phyloP scores from a whole-genome alignment of 768 basidiomycete species.

The Peribolospora baueri region DNA sequence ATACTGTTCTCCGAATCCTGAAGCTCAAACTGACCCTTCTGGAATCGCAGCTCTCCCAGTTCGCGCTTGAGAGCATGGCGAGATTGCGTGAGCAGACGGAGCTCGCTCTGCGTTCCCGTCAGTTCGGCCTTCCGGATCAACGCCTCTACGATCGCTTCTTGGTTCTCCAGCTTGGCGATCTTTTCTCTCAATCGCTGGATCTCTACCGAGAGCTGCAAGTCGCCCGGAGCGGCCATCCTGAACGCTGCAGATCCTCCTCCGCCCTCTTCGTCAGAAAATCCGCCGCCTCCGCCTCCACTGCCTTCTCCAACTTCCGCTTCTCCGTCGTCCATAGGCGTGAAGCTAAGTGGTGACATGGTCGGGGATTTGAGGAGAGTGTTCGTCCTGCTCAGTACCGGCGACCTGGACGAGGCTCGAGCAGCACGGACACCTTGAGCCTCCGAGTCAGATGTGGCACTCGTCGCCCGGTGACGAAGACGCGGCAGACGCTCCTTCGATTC shows the following conservation, averaged over 20 bases:
- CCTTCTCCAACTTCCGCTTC: too few species aligned
- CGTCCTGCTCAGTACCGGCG: too few species aligned
- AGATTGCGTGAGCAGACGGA: slow-evolving; percentile 55
- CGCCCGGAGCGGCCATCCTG: slow-evolving; percentile 63
- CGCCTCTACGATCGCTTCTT: slow-evolving; percentile 59
- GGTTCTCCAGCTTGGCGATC: slow-evolving; percentile 48
- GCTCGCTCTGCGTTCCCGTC: slow-evolving; percentile 67
- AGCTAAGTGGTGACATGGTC: too few species aligned
- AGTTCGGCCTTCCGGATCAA: slow-evolving; percentile 86
- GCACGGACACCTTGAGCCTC: too few species aligned
- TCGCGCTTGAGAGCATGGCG: slow-evolving; percentile 60
- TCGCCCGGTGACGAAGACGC: too few species aligned
- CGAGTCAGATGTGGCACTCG: too few species aligned
- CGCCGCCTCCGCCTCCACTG: too few species aligned
- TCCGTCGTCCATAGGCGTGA: too few species aligned
- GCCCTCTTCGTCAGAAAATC: too few species aligned
- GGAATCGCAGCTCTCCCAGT: slow-evolving; percentile 59
- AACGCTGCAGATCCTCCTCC: slow-evolving; percentile 23
- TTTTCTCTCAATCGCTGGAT: slow-evolving; percentile 55
- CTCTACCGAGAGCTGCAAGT: slow-evolving; percentile 66
- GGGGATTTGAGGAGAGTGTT: too few species aligned
- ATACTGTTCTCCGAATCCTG: slow-evolving; percentile 80
- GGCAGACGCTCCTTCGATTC: too few species aligned
- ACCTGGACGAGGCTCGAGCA: too few species aligned
- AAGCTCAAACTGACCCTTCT: slow-evolving; percentile 76